Evolutionary conservation across 805 yeast species (phyloP).

Genomic region (Monosporozyma aerobia): DNA sequence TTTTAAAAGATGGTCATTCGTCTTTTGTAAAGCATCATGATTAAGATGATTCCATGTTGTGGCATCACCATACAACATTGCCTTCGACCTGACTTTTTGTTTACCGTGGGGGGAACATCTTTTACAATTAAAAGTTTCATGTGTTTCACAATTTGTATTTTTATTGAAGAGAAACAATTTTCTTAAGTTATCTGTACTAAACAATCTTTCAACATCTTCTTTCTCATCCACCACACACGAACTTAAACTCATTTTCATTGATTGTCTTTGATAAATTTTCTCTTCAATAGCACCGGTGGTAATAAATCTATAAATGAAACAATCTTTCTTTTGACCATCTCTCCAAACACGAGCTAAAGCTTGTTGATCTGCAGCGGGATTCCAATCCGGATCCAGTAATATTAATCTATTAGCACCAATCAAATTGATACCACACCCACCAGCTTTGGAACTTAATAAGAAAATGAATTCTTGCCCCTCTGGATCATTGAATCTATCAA

Average conservation of each 20-base stretch:
- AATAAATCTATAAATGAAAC: conserved; percentile 88
- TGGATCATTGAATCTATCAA: conserved; percentile 86
- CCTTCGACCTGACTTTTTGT: conserved; percentile 60
- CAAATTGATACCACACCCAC: conserved; percentile 96
- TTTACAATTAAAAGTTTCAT: conserved; percentile 81
- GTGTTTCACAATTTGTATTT: conserved; percentile 77
- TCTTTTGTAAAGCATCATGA: conserved; percentile 47
- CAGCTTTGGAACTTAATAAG: conserved; percentile 88
- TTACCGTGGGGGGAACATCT: conserved; percentile 53
- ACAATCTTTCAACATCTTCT: conserved; percentile 87
- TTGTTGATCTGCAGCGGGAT: conserved; percentile 97
- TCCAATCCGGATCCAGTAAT: conserved; percentile 91
- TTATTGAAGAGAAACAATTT: conserved; percentile 65
- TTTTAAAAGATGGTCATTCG: conserved; percentile 68
- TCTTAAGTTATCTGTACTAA: conserved; percentile 70
- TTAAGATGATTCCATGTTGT: conserved; percentile 94
- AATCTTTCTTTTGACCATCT: conserved; percentile 96
- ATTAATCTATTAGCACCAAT: conserved; percentile 92
- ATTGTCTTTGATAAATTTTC: conserved; percentile 90
- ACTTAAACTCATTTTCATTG: conserved; percentile 85
- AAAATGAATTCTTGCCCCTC: conserved; percentile 79
- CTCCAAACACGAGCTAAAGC: conserved; percentile 98
- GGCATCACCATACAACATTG: conserved; percentile 95
- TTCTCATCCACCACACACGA: conserved; percentile 96
- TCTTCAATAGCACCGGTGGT: conserved; percentile 95